Conservation (phyloP, 306 rosid species). For the Cucurbita argyrosperma region DNA sequence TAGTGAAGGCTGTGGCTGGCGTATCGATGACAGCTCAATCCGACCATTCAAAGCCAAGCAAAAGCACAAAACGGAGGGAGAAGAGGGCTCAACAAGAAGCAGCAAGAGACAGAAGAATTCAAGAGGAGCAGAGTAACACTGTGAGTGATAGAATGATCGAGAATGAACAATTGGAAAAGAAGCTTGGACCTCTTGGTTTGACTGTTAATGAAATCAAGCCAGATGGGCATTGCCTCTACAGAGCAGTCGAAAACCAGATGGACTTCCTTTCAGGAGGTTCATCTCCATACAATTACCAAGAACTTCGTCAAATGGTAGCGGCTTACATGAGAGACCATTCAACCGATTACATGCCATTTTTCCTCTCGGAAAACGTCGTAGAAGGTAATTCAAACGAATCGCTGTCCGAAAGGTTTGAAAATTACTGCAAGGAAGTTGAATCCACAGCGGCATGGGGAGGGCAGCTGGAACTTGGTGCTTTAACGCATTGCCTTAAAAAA, state of each 20-base stretch:
- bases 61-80: constrained; percentile 56
- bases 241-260: constrained; percentile 79
- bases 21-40: constrained; percentile 51
- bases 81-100: constrained; percentile 74
- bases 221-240: constrained; percentile 88
- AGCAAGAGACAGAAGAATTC: constrained; percentile 75
- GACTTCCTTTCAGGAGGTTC: constrained; percentile 34
- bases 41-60: constrained; percentile 47
- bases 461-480: constrained; percentile 86
- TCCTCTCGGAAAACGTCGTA: constrained; percentile 41
- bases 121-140: constrained; percentile 63
- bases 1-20: constrained; percentile 84
- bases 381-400: constrained; percentile 39
- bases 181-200: constrained; percentile 77
- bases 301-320: constrained; percentile 71
- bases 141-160: constrained; percentile 64
- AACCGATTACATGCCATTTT: constrained; percentile 64
- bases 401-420: constrained; percentile 45
- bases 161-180: constrained; percentile 53
- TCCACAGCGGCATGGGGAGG: constrained; percentile 94
- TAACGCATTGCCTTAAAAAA: constrained; percentile 66
- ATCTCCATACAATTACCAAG: constrained; percentile 55
- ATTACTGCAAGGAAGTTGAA: constrained; percentile 74
- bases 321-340: constrained; percentile 61
- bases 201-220: constrained; percentile 67